Base-by-base conservation (phyloP, 23 red algal species). In the Gracilariopsis chorda region DNA sequence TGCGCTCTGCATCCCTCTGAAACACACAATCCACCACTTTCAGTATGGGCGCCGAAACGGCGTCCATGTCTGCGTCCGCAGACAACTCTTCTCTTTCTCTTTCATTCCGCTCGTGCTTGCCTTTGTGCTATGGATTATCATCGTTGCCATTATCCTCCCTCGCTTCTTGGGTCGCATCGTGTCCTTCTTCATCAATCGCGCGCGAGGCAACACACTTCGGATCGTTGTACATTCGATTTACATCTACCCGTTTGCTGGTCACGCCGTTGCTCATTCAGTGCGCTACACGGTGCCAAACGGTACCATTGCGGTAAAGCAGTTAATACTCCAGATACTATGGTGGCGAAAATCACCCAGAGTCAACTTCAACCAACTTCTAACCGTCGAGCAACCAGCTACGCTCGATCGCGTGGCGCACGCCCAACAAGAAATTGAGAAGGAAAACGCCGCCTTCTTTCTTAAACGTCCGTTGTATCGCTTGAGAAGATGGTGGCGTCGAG, bases 301-400 rank as follows among this genome's bases (percentile, higher is more conserved):
- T 25, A 89, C 70, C 52, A 37, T 89, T 2, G 36, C 56, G 48
- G 85, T 78, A 45, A 69, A 89, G 40, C 61, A 89, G 29, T 57
- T 89, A n/a, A 69, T 89, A 39, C 57, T 89, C 6, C 85, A 89
- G 32, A 41, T 61, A 14, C 69, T 67, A 43, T 89, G 85, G 85
- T 89, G 85, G 85, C 85, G 70, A 43, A 89, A 89, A 42, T 25
- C 68, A 4, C 69, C 68, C 69, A 53, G 39, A 13, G 51, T 60
- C 2, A 52, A 58, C 36, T 57, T 89, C 21, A 65, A 76, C 37
- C 65, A 89, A 17, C 45, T 84, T 67, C 85, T 89, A 51, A 61
- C 48, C 40, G 49, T 89, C 21, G 70, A 89, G 35, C 61, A 77
- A 42, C 47, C 70, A 40, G 37, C 65, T 30, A 43, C 65, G 33